A percentile compares a stretch with the other conserved stretches of the same genome.
These are phyloP conservation scores for Cutaneotrichosporon dermatis DNA, from an alignment of 1,284 basidiomycete genomes.

Conservation along the genomic window DNA sequence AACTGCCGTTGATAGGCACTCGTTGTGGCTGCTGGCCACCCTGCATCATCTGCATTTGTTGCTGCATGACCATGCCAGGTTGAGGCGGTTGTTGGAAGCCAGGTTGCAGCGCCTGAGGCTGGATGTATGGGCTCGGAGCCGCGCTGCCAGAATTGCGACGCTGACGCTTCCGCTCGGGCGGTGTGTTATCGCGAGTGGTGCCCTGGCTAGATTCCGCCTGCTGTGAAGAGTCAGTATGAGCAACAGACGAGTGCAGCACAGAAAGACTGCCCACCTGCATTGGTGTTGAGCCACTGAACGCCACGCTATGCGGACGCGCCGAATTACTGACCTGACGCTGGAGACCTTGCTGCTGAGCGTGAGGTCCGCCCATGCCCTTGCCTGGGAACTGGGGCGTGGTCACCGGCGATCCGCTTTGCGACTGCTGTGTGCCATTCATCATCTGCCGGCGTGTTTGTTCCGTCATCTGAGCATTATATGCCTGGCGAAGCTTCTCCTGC, in stretches of 20 bases:
- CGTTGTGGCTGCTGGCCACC: conserved; percentile 6
- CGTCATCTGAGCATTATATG: conserved; percentile 19
- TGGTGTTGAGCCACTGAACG: conserved; percentile 21
- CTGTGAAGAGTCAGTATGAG: conserved; percentile 1
- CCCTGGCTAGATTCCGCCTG: conserved; percentile 15
- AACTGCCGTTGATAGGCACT: conserved; percentile 11
- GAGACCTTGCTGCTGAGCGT: conserved; percentile 11
- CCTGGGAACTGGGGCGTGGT: conserved; percentile 14
- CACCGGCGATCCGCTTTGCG: conserved; percentile 9
- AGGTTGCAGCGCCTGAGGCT: conserved; percentile 20
- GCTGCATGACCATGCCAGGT: conserved; percentile 7
- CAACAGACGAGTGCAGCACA: no score
- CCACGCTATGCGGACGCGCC: conserved; percentile 16
- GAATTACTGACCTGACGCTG: conserved; percentile 21
- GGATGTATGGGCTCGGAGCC: conserved; percentile 31
- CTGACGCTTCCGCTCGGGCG: conserved; percentile 40
- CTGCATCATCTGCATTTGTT: conserved; percentile 16
- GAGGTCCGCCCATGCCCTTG: conserved; percentile 8
- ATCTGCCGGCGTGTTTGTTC: conserved; percentile 14
- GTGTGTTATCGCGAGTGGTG: conserved; percentile 24
- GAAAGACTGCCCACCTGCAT: conserved; percentile 18
- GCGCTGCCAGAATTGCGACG: conserved; percentile 38
- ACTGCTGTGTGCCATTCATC: conserved; percentile 7
- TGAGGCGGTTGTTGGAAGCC: conserved; percentile 13
- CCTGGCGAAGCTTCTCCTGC: conserved; percentile 18